Evolutionary conservation across 2,329 filamentous ascomycete genomes (phyloP).

Genomic region (Beauveria medogensis): DNA sequence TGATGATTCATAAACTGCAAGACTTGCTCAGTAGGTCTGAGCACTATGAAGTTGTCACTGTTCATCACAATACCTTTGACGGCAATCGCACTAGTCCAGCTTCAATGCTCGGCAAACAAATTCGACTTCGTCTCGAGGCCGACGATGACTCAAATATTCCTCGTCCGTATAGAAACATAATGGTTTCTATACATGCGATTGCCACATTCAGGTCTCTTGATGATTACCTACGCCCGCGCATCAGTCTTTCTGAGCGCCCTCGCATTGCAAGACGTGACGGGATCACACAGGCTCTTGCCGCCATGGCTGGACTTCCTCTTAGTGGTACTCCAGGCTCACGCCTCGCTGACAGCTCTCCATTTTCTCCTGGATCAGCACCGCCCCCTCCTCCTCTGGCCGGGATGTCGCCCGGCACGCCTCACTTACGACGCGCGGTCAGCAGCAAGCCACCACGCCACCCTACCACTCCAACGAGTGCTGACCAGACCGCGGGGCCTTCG

Average conservation of each 20-base stretch:
- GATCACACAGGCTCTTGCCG: slow-evolving; percentile 61
- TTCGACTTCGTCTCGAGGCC: slow-evolving; percentile 79
- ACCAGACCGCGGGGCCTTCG: slow-evolving; percentile 39
- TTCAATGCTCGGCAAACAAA: slow-evolving; percentile 94
- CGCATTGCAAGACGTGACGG: slow-evolving; percentile 56
- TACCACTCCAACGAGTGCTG: slow-evolving; percentile 33
- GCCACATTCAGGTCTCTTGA: slow-evolving; percentile 95
- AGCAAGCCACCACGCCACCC: slow-evolving; percentile 27
- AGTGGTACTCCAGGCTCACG: slow-evolving; percentile 34
- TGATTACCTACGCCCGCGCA: slow-evolving; percentile 87
- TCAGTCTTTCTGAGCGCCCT: slow-evolving; percentile 66
- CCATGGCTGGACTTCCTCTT: slow-evolving; percentile 65
- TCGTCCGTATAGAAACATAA: slow-evolving; percentile 79
- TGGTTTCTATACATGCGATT: slow-evolving; percentile 97
- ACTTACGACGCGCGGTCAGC: slow-evolving; percentile 35
- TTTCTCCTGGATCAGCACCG: slow-evolving; percentile 27
- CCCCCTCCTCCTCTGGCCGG: slow-evolving; percentile 28
- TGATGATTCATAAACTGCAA: slow-evolving; percentile 88
- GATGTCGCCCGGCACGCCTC: slow-evolving; percentile 21
- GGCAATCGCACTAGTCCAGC: slow-evolving; percentile 84
- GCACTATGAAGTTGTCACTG: slow-evolving; percentile 95
- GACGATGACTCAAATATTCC: slow-evolving; percentile 90
- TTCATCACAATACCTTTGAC: slow-evolving; percentile 86
- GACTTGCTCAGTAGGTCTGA: slow-evolving; percentile 93
- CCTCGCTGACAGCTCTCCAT: slow-evolving; percentile 36